Evolutionary conservation across 306 rosid species (phyloP).

Genomic region (Castanospermum australe): DNA sequence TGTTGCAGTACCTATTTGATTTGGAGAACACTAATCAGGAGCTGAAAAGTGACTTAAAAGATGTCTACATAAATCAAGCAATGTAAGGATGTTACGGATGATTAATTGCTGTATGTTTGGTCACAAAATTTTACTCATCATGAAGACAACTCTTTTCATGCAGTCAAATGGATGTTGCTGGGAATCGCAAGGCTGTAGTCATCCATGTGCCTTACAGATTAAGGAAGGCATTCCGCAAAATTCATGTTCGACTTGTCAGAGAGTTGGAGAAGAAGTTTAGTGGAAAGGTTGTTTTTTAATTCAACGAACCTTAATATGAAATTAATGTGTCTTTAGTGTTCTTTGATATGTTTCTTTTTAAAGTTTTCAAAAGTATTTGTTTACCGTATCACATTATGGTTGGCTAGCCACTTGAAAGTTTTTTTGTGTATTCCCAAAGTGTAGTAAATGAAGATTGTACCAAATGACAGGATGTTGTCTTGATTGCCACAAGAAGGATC

Average conservation of each 20-base stretch:
- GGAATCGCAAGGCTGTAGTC: constrained; percentile 71
- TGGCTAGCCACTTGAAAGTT: neutral
- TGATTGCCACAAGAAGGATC: constrained; percentile 71
- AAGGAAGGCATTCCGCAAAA: constrained; percentile 68
- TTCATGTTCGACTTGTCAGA: constrained; percentile 63
- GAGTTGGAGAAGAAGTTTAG: constrained; percentile 76
- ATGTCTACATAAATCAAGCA: constrained; percentile 60
- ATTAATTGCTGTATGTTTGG: neutral
- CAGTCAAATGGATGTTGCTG: constrained; percentile 67
- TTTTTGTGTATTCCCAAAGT: neutral
- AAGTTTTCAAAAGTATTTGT: neutral
- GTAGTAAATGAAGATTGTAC: neutral
- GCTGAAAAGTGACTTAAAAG: constrained; percentile 66
- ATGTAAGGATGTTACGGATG: constrained; percentile 31
- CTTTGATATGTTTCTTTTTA: neutral
- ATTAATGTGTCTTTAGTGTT: neutral
- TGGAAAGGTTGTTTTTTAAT: constrained; percentile 50
- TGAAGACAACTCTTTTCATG: neutral
- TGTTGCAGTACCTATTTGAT: constrained; percentile 55
- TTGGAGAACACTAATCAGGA: constrained; percentile 75
- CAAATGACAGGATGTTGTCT: constrained; percentile 55
- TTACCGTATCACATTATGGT: neutral
- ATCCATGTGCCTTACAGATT: constrained; percentile 62
- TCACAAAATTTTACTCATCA: neutral
- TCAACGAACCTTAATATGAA: neutral